A percentile compares a stretch with the other conserved stretches of the same genome.
phyloP scores from a whole-genome alignment of 108 stramenopile genomes.

The Seminavis robusta region DNA sequence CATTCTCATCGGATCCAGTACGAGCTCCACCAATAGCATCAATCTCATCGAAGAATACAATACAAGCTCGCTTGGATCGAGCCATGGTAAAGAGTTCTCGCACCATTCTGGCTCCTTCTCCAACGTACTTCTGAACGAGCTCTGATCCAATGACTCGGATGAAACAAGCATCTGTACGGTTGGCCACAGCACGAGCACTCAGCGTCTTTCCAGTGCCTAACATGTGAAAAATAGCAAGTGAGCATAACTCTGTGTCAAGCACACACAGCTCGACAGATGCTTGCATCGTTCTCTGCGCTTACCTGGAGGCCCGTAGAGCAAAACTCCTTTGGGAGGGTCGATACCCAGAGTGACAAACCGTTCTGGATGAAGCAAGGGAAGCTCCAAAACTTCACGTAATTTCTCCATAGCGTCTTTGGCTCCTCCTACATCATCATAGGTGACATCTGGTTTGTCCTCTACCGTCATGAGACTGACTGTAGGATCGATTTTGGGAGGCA shows the following conservation, averaged over 20 bases:
- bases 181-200: conserved; percentile 93
- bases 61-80: conserved; percentile 94
- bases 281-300: no score
- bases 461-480: conserved; percentile 99
- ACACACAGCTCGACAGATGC: no score
- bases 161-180: conserved; percentile 97
- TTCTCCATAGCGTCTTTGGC: conserved; percentile 98
- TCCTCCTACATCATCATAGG: conserved; percentile 99
- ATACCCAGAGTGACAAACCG: conserved; percentile 96
- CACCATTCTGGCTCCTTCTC: conserved; percentile 99
- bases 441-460: conserved; percentile 99
- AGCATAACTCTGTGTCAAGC: no score
- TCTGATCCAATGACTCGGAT: conserved; percentile 97
- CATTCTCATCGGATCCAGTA: conserved; percentile 75
- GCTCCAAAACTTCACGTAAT: conserved; percentile 93
- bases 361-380: conserved; percentile 94
- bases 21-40: conserved; percentile 93
- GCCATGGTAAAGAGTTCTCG: conserved; percentile 99
- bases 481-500: conserved; percentile 99
- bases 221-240: no score
- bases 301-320: conserved; percentile 95
- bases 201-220: conserved; percentile 95
- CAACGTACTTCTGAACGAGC: conserved; percentile 96
- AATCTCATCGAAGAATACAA: conserved; percentile 96
- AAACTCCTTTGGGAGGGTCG: conserved; percentile 97